Base-by-base conservation (phyloP, 2,329 filamentous ascomycete species). In the Paecilomyces formosus region DNA sequence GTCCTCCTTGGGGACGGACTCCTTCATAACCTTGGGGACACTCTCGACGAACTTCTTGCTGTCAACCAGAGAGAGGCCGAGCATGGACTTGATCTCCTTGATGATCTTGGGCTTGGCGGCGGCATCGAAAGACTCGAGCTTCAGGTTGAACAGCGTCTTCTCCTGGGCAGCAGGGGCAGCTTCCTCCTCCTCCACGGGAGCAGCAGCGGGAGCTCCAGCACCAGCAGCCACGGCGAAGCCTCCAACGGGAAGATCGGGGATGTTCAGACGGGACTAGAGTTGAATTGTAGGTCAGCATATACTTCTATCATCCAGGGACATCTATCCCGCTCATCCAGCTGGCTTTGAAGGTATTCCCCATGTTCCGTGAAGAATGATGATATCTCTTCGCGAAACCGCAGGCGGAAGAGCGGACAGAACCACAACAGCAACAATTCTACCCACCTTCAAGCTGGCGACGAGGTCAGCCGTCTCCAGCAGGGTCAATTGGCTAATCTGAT, bases 21-120 rank as follows among this genome's bases (percentile, higher is more conserved):
- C 94, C 87, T 97, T 97, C 90, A 99, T 90, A 77, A 90, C 81
- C 88, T 99, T 99, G 64, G 94, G 94, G 67, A 90, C 92, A 73
- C 90, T 91, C 84, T 99, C 94, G 65, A 99, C 94, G 72, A 99
- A 99, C 83, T 99, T 99, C 88, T 99, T 99, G 80, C 90, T 96
- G 79, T 99, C 94, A 67, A 99, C 95, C 81, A 99, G 84, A 75
- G 90, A 95, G 73, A 99, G 79, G 51, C 94, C 94, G 61, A 99
- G 82, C 85, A 99, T 83, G 71, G 86, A 87, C 87, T 99, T 99
- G 81, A 99, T 85, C 82, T 99, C 94, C 85, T 99, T 99, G 84
- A 99, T 99, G 70, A 99, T 82, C 88, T 99, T 99, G 70, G 95
- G 92, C 83, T 99, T 99, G 64, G 93, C 81, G 55, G 79, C 83